Conservation (phyloP, 1,284 basidiomycete species). For the Tremellales sp. region DNA sequence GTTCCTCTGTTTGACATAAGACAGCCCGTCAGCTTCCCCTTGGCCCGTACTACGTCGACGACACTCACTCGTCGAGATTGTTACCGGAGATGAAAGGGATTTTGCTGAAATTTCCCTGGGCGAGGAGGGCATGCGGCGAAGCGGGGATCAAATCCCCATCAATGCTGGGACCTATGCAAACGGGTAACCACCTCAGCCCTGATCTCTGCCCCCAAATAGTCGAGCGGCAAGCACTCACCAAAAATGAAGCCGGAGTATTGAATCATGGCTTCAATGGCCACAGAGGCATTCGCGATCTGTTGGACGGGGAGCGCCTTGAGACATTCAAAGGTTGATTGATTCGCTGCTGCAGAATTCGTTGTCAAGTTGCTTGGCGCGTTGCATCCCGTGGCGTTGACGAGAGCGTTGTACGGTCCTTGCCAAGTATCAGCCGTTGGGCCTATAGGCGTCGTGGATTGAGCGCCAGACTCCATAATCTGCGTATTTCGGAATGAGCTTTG, state of each 20-base stretch:
- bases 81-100: conserved; percentile 48
- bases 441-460: conserved; percentile 32
- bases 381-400: conserved; percentile 20
- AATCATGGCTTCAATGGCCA: conserved; percentile 13
- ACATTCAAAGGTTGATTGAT: conserved; percentile 30
- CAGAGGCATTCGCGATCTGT: conserved; percentile 29
- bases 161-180: conserved; percentile 26
- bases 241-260: conserved; percentile 1
- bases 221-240: conserved; percentile 11
- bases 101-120: conserved; percentile 32
- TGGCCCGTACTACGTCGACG: background rate
- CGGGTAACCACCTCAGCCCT: background rate
- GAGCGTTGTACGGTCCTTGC: conserved; percentile 31
- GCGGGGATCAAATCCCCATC: conserved; percentile 44
- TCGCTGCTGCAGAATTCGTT: background rate
- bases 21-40: background rate
- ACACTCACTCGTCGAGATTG: conserved; percentile 39
- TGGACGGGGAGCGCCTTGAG: conserved; percentile 30
- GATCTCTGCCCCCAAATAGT: background rate
- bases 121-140: conserved; percentile 35
- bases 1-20: conserved; percentile 28
- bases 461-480: conserved; percentile 48
- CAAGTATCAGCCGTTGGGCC: conserved; percentile 26
- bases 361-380: conserved; percentile 1
- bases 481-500: background rate